phyloP scores from a whole-genome alignment of 257 asterid genomes.

The Lycium barbarum region DNA sequence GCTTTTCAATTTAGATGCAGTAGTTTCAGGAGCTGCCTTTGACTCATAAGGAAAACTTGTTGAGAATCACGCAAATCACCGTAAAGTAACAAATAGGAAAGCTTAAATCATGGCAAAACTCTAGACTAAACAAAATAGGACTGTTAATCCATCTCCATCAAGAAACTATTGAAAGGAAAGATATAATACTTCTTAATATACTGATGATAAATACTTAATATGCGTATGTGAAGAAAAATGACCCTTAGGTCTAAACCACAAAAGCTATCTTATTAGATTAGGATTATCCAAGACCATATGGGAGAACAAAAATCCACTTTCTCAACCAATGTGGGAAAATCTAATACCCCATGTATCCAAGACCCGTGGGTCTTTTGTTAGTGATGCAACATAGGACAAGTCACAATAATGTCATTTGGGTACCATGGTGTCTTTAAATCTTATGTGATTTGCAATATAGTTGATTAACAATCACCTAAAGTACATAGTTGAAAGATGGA shows the following conservation, averaged over 20 bases:
- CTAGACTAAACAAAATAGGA: conserved; percentile 4
- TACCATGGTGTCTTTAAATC: neutral
- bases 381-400: neutral
- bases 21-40: conserved; percentile 21
- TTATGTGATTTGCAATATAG: conserved; percentile 5
- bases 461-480: conserved; percentile 1
- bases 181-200: neutral
- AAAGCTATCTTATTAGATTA: neutral
- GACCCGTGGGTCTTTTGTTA: neutral
- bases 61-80: neutral
- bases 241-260: neutral
- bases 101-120: neutral
- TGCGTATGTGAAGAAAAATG: neutral
- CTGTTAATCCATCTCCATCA: neutral
- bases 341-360: neutral
- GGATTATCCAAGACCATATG: neutral
- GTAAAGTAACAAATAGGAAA: neutral
- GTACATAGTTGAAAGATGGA: conserved; percentile 16
- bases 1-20: neutral
- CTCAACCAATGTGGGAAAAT: neutral
- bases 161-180: neutral
- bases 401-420: neutral
- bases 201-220: neutral
- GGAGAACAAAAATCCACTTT: neutral
- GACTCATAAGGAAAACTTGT: neutral